Percentiles rank a stretch among this genome's conserved stretches.
Evolutionary conservation across 2,329 filamentous ascomycete species (phyloP).

Genomic region (Xylaria sp.): DNA sequence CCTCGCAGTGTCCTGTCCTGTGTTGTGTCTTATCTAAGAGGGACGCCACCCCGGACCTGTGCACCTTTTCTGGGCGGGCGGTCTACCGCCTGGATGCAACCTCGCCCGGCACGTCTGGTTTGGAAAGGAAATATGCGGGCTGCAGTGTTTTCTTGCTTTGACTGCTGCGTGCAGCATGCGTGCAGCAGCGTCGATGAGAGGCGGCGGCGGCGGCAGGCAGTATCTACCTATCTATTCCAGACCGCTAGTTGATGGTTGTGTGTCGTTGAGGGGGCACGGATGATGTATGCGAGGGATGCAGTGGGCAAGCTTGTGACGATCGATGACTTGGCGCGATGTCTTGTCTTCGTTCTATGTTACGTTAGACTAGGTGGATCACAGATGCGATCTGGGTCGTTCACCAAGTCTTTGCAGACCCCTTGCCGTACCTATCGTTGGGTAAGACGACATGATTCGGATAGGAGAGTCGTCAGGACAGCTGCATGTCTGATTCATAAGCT

Average conservation of each 20-base stretch:
- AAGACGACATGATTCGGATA: neutral
- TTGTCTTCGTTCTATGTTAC: constrained; percentile 15
- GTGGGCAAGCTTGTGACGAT: constrained; percentile 23
- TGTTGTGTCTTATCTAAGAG: neutral
- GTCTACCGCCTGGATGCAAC: constrained; percentile 10
- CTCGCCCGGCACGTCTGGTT: neutral
- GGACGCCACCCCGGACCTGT: neutral
- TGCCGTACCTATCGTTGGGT: neutral
- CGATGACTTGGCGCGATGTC: constrained; percentile 2
- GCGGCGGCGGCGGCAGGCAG: constrained; percentile 14
- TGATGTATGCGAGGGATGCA: constrained; percentile 21
- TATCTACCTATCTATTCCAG: constrained; percentile 11
- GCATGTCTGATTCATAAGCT: constrained; percentile 11
- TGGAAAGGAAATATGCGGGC: neutral
- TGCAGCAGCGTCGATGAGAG: constrained; percentile 13
- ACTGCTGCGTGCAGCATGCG: constrained; percentile 14
- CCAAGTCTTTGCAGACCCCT: constrained; percentile 12
- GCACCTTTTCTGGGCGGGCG: constrained; percentile 1
- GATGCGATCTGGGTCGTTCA: neutral
- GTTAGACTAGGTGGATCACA: neutral
- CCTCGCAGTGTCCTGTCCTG: no score
- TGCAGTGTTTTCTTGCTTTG: neutral
- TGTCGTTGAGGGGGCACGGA: constrained; percentile 6
- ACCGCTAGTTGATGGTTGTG: constrained; percentile 34
- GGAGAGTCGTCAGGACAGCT: neutral